Conservation (phyloP, 306 rosid genomes). For the Prunus kanzakura region DNA sequence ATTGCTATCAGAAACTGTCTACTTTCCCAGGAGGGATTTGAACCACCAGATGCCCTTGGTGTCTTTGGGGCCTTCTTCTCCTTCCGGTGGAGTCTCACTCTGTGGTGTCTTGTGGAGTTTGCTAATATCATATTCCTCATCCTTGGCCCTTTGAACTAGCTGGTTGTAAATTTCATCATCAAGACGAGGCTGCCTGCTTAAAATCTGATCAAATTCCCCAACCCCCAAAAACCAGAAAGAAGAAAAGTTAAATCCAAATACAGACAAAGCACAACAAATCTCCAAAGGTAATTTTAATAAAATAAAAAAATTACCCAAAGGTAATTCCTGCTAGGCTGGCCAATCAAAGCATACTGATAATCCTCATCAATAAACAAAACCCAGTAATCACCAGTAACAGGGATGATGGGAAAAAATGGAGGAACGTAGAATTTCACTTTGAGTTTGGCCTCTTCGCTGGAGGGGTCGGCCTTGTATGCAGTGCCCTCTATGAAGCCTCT, state of each 20-base stretch:
- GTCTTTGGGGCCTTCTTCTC: slow-evolving; percentile 51
- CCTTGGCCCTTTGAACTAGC: slow-evolving; percentile 61
- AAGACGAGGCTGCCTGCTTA: slow-evolving; percentile 52
- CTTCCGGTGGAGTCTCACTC: slow-evolving; percentile 63
- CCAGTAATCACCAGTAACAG: slow-evolving; percentile 85
- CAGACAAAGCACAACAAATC: not conserved
- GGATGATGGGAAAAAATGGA: slow-evolving; percentile 77
- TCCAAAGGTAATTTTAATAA: not conserved
- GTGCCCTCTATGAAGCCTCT: slow-evolving; percentile 58
- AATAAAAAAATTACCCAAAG: slow-evolving; percentile 61
- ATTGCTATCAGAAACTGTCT: not conserved
- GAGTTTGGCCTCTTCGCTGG: slow-evolving; percentile 79
- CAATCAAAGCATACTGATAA: slow-evolving; percentile 71
- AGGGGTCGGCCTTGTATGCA: slow-evolving; percentile 71
- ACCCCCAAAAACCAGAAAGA: not conserved
- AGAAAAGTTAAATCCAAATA: not conserved
- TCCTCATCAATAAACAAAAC: slow-evolving; percentile 63
- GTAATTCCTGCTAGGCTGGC: slow-evolving; percentile 65
- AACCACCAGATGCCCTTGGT: slow-evolving; percentile 82
- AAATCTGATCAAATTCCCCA: slow-evolving; percentile 37
- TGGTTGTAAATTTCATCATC: slow-evolving; percentile 58
- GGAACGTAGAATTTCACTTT: slow-evolving; percentile 87
- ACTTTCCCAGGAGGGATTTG: slow-evolving; percentile 61
- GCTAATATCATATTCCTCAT: slow-evolving; percentile 77
- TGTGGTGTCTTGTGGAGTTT: slow-evolving; percentile 87